A percentile compares a stretch with the other conserved stretches of the same genome.
These are phyloP conservation scores for Carpinus fangiana DNA, from an alignment of 306 rosid species.

Conservation along the genomic window DNA sequence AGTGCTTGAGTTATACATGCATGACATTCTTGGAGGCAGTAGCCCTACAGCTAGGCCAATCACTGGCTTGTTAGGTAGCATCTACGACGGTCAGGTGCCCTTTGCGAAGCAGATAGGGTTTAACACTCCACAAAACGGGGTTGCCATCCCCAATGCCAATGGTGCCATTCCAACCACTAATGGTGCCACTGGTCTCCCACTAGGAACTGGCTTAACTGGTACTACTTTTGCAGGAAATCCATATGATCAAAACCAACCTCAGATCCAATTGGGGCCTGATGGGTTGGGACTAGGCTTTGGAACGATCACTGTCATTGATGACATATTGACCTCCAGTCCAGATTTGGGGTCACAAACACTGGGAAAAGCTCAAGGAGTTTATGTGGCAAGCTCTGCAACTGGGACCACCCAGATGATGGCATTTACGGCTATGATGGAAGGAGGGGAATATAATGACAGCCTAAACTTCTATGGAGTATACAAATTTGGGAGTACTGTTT, in stretches of 20 bases:
- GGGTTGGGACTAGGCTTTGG: constrained; percentile 50
- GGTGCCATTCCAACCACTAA: constrained; percentile 50
- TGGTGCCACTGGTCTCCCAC: constrained; percentile 55
- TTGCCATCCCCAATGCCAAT: constrained; percentile 58
- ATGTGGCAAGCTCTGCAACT: constrained; percentile 50
- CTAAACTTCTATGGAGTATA: constrained; percentile 40
- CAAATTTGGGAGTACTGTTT: constrained; percentile 43
- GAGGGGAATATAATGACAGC: constrained; percentile 54
- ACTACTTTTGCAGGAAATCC: constrained; percentile 40
- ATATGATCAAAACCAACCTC: constrained; percentile 26
- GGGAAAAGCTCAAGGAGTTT: constrained; percentile 49
- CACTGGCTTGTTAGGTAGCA: constrained; percentile 53
- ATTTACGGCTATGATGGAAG: constrained; percentile 55
- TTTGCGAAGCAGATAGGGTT: constrained; percentile 51
- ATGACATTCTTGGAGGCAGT: constrained; percentile 55
- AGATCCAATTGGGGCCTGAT: constrained; percentile 39
- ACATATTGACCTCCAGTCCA: constrained; percentile 38
- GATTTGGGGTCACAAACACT: constrained; percentile 47
- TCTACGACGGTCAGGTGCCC: constrained; percentile 52
- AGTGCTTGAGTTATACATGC: constrained; percentile 49
- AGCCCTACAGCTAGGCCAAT: constrained; percentile 55
- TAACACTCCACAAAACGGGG: constrained; percentile 36
- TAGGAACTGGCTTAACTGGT: constrained; percentile 59
- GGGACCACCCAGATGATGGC: constrained; percentile 49
- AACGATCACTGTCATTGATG: constrained; percentile 53